Percentiles rank a stretch among this genome's conserved stretches.
Evolutionary conservation across 1,284 basidiomycete genomes (phyloP).

Genomic region (Vanrija humicola): DNA sequence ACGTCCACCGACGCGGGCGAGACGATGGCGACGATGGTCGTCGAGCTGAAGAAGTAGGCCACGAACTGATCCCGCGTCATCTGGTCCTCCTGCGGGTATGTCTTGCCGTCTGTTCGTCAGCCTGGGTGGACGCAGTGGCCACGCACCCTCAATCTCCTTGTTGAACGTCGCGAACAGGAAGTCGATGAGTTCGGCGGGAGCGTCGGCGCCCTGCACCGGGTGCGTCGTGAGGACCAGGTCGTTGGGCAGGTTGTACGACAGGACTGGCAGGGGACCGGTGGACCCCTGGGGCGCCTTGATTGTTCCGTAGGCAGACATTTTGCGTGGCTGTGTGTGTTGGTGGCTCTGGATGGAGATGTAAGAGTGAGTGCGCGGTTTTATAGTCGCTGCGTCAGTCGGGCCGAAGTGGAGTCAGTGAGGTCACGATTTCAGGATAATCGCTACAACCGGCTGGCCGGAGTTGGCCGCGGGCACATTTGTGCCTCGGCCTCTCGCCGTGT

Average conservation of each 20-base stretch:
- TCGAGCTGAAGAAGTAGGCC: conserved; percentile 65
- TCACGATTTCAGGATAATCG: neutral
- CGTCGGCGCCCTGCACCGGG: conserved; percentile 59
- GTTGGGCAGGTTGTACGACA: conserved; percentile 33
- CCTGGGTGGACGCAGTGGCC: too few relatives aligned
- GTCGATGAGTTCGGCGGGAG: conserved; percentile 57
- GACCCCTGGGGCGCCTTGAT: conserved; percentile 36
- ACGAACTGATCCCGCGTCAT: conserved; percentile 60
- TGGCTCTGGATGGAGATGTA: neutral
- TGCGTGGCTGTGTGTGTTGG: neutral
- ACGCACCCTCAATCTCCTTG: conserved; percentile 61
- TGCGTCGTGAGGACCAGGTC: conserved; percentile 54
- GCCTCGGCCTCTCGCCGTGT: too few relatives aligned
- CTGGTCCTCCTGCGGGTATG: conserved; percentile 74
- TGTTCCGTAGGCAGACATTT: conserved; percentile 52
- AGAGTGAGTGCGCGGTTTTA: neutral
- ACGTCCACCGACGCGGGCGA: conserved; percentile 28
- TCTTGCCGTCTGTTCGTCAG: conserved; percentile 55
- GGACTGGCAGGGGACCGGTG: conserved; percentile 45
- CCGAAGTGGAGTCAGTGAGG: neutral
- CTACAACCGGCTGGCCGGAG: neutral
- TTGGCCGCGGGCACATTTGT: conserved; percentile 3
- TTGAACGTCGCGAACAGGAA: conserved; percentile 65
- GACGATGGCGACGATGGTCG: conserved; percentile 68
- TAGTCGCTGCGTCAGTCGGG: neutral